Conservation (phyloP, 306 rosid genomes). For the Malus domestica region ASM211411v1 NC_041803.1:50314501-50315000, state of each 20-base stretch:
- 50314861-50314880: slow-evolving; percentile 35
- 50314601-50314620: slow-evolving; percentile 82
- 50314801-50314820: slow-evolving; percentile 60
- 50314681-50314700: slow-evolving; percentile 34
- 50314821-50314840: slow-evolving; percentile 40
- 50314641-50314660: slow-evolving; percentile 46
- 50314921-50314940: too few relatives aligned
- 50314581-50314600: slow-evolving; percentile 15
- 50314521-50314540: not conserved
- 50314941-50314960: too few relatives aligned
- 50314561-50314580: slow-evolving; percentile 4
- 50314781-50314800: slow-evolving; percentile 35
- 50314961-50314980: too few relatives aligned
- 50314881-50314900: slow-evolving; percentile 39
- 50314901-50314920: too few relatives aligned
- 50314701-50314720: slow-evolving; percentile 52
- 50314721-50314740: slow-evolving; percentile 33
- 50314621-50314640: slow-evolving; percentile 37
- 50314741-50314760: slow-evolving; percentile 35
- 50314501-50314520: not conserved
- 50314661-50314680: slow-evolving; percentile 71
- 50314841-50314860: slow-evolving; percentile 41
- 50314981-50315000: too few relatives aligned
- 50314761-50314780: slow-evolving; percentile 36
- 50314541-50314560: not conserved